Conservation (phyloP, 202 grass and related monocot genomes). For the Panicum virgatum region DNA sequence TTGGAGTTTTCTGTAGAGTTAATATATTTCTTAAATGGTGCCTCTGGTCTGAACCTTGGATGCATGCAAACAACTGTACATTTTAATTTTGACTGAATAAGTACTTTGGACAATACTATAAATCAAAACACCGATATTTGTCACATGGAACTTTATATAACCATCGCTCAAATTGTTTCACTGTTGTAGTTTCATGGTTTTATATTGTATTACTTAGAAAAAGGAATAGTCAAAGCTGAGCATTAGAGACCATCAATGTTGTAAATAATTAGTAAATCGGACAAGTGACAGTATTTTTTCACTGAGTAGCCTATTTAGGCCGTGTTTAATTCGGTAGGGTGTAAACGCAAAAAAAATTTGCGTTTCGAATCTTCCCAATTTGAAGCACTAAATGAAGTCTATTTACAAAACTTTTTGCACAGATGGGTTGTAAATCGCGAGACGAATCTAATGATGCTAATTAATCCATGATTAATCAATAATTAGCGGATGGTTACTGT, state of each 20-base stretch:
- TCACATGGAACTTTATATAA: neutral
- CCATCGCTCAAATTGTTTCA: neutral
- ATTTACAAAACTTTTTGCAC: too few relatives aligned
- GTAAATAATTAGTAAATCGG: neutral
- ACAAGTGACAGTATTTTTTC: neutral
- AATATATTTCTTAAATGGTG: neutral
- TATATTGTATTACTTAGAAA: neutral
- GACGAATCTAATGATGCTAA: too few relatives aligned
- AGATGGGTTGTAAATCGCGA: too few relatives aligned
- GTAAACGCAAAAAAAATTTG: too few relatives aligned
- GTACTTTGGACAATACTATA: neutral
- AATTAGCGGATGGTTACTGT: too few relatives aligned
- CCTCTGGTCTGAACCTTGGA: neutral
- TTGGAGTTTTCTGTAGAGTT: neutral
- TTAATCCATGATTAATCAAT: too few relatives aligned
- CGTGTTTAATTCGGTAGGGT: too few relatives aligned
- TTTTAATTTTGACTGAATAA: neutral
- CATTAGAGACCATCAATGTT: neutral
- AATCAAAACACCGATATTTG: neutral
- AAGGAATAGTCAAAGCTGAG: neutral
- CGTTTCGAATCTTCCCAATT: too few relatives aligned
- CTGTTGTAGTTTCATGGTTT: neutral
- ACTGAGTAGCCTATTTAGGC: neutral
- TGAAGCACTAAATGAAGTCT: too few relatives aligned
- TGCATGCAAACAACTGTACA: neutral